A percentile compares a stretch with the other conserved stretches of the same genome.
Evolutionary conservation across 306 rosid species (phyloP).

Genomic region (Nissolia schottii): DNA sequence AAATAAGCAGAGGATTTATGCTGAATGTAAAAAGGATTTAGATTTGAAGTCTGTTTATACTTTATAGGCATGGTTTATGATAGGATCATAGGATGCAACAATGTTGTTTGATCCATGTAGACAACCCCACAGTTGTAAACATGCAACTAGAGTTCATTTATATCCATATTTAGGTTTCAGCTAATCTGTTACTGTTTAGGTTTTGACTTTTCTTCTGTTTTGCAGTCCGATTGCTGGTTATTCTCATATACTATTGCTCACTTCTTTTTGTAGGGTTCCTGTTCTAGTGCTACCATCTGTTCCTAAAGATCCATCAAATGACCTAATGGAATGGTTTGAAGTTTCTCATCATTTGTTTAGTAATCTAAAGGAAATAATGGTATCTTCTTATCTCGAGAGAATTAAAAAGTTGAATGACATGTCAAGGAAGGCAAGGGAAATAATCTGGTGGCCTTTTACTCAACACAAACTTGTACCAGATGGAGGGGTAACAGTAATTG

Average conservation of each 20-base stretch:
- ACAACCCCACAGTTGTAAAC: no score
- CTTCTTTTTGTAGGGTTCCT: conserved; percentile 61
- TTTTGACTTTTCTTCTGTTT: conserved; percentile 5
- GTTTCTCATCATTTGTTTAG: conserved; percentile 46
- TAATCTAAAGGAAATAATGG: conserved; percentile 66
- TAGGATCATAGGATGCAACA: no score
- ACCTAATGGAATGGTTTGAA: conserved; percentile 82
- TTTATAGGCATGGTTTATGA: no score
- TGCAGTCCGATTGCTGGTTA: neutral
- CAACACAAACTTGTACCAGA: conserved; percentile 81
- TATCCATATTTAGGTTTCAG: neutral
- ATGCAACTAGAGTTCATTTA: neutral
- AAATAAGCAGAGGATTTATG: neutral
- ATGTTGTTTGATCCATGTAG: no score
- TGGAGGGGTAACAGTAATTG: conserved; percentile 79
- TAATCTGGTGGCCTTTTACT: conserved; percentile 99
- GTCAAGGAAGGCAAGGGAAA: conserved; percentile 72
- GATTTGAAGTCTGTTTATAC: no score
- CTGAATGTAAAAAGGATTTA: no score
- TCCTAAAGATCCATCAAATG: conserved; percentile 72
- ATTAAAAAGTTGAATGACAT: conserved; percentile 64
- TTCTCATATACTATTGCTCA: conserved; percentile 3
- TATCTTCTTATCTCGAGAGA: conserved; percentile 55
- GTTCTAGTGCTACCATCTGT: conserved; percentile 78
- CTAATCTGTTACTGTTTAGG: neutral